Conservation (phyloP, 1,284 basidiomycete genomes). For the Trametes polyzona region DNA sequence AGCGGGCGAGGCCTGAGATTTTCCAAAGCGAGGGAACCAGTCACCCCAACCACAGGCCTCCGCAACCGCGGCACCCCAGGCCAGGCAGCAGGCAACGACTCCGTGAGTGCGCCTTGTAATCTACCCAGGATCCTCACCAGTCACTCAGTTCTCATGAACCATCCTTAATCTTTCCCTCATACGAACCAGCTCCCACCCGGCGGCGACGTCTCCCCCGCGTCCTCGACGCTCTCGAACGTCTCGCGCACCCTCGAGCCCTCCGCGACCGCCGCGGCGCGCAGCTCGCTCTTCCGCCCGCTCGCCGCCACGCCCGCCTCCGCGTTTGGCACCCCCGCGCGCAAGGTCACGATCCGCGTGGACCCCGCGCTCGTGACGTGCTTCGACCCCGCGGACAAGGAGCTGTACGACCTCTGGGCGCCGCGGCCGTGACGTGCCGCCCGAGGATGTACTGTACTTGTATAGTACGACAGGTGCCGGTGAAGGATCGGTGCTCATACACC, state of each 20-base stretch:
- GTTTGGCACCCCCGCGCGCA: slow-evolving; percentile 39
- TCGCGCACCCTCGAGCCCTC: slow-evolving; percentile 22
- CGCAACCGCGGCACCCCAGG: slow-evolving; percentile 13
- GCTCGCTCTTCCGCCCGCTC: slow-evolving; percentile 18
- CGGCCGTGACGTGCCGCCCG: slow-evolving; percentile 31
- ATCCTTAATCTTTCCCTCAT: background rate
- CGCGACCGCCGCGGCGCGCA: too few species aligned
- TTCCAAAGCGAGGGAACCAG: slow-evolving; percentile 14
- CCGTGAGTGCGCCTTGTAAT: too few species aligned
- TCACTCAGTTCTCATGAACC: too few species aligned
- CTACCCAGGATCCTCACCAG: too few species aligned
- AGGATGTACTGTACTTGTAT: background rate
- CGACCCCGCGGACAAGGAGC: slow-evolving; percentile 69
- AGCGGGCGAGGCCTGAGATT: background rate
- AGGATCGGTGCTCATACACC: too few species aligned
- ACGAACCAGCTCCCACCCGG: slow-evolving; percentile 1
- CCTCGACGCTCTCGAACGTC: slow-evolving; percentile 26
- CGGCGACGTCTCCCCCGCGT: slow-evolving; percentile 27
- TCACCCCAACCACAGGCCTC: slow-evolving; percentile 18
- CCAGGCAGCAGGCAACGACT: slow-evolving; percentile 6
- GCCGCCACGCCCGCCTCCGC: slow-evolving; percentile 26
- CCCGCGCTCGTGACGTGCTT: slow-evolving; percentile 70
- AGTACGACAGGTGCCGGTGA: too few species aligned
- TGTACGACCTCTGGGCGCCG: slow-evolving; percentile 76
- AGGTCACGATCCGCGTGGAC: slow-evolving; percentile 60